phyloP scores from a whole-genome alignment of 805 yeast species.

The Wickerhamomyces mucosus region DNA sequence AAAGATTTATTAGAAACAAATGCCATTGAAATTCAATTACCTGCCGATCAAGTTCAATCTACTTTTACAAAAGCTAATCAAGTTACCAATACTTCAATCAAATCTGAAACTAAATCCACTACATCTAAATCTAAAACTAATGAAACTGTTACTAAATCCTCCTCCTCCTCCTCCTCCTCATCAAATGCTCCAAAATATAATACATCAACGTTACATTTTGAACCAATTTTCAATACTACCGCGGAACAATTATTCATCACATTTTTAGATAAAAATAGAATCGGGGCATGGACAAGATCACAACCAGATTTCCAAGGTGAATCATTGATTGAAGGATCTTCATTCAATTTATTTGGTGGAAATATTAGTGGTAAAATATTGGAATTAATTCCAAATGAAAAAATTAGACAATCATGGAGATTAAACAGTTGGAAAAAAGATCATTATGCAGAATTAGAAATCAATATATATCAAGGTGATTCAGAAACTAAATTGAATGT shows the following conservation, averaged over 20 bases:
- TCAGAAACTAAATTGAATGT: conserved; percentile 78
- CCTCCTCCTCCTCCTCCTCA: conserved; percentile 11
- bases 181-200: conserved; percentile 52
- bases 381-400: conserved; percentile 47
- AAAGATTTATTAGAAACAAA: conserved; percentile 63
- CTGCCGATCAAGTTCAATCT: conserved; percentile 54
- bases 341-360: conserved; percentile 76
- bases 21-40: conserved; percentile 83
- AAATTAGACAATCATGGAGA: conserved; percentile 76
- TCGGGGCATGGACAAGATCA: conserved; percentile 88
- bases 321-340: conserved; percentile 39
- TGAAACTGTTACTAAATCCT: conserved; percentile 7
- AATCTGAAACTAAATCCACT: conserved; percentile 1
- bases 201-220: conserved; percentile 69
- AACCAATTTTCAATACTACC: conserved; percentile 75
- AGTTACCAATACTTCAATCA: conserved; percentile 3
- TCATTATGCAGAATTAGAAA: conserved; percentile 60
- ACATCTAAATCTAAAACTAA: conserved; percentile 6
- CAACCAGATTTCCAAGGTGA: conserved; percentile 44
- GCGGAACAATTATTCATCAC: conserved; percentile 81
- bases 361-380: conserved; percentile 66
- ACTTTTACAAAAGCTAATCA: conserved; percentile 44
- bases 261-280: conserved; percentile 63
- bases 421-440: conserved; percentile 82
- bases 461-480: conserved; percentile 67